Conservation (phyloP, 139 green algal genomes). For the Chlorella sp. region DNA sequence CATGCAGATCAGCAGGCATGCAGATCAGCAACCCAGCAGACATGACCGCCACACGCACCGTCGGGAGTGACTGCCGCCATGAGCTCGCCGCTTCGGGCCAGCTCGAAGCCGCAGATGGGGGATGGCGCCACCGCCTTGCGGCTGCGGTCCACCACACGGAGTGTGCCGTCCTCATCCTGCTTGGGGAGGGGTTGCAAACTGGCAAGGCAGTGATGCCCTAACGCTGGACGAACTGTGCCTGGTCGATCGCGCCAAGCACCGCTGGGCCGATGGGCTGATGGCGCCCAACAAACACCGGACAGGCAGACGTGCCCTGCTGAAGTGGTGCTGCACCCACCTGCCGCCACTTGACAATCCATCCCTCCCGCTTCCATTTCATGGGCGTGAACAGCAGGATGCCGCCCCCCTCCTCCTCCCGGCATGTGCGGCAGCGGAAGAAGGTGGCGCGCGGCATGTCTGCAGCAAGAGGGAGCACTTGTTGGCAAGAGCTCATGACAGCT, state of each 20-base stretch:
- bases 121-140: constrained; percentile 23
- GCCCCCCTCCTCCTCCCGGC: constrained; percentile 13
- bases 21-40: background rate
- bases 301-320: too few relatives aligned
- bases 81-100: constrained; percentile 28
- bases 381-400: constrained; percentile 34
- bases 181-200: too few relatives aligned
- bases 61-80: constrained; percentile 50
- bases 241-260: too few relatives aligned
- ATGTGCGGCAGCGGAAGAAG: constrained; percentile 46
- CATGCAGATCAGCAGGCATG: too few relatives aligned
- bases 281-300: too few relatives aligned
- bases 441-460: constrained; percentile 47
- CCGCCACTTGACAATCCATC: constrained; percentile 43
- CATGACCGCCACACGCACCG: background rate
- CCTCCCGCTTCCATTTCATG: constrained; percentile 38
- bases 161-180: constrained; percentile 35
- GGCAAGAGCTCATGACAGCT: too few relatives aligned
- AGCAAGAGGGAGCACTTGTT: background rate
- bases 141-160: constrained; percentile 26
- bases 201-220: too few relatives aligned
- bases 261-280: too few relatives aligned
- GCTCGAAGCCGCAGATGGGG: constrained; percentile 53
- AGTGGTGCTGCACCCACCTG: constrained; percentile 25
- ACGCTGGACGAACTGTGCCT: too few relatives aligned